Percentiles rank a stretch among this genome's conserved stretches.
These are phyloP conservation scores for Penicillium simplicissimum DNA, from an alignment of 495 filamentous ascomycete species.

Conservation along the genomic window DNA sequence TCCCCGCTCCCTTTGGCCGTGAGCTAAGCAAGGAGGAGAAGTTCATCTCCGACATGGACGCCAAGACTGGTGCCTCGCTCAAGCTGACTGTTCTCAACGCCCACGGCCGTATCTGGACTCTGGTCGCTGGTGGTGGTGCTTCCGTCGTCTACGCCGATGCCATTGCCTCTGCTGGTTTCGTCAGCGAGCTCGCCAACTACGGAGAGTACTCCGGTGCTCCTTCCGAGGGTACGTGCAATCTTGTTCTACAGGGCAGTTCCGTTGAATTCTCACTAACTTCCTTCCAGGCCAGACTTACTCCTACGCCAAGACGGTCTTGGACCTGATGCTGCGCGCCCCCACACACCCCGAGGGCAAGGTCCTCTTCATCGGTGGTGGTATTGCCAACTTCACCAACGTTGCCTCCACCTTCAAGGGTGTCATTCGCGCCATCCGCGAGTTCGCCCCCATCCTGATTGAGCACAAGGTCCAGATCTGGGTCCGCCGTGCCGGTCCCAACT, in stretches of 20 bases:
- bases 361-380: slow-evolving; percentile 98
- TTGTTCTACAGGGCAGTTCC: background rate
- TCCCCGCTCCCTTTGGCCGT: slow-evolving; percentile 97
- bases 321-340: slow-evolving; percentile 95
- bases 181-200: slow-evolving; percentile 97
- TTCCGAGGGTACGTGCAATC: slow-evolving; percentile 66
- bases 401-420: slow-evolving; percentile 99
- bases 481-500: slow-evolving; percentile 97
- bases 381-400: slow-evolving; percentile 99
- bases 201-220: slow-evolving; percentile 99
- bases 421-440: slow-evolving; percentile 94
- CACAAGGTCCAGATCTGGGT: slow-evolving; percentile 99
- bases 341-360: slow-evolving; percentile 88
- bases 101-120: slow-evolving; percentile 91
- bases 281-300: slow-evolving; percentile 76
- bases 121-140: slow-evolving; percentile 98
- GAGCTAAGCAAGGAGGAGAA: slow-evolving; percentile 98
- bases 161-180: slow-evolving; percentile 95
- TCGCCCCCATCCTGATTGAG: slow-evolving; percentile 80
- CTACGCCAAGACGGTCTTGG: slow-evolving; percentile 94
- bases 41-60: slow-evolving; percentile 97
- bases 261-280: background rate
- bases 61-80: slow-evolving; percentile 97
- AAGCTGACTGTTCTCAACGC: slow-evolving; percentile 96
- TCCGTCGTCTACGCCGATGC: slow-evolving; percentile 99